phyloP scores from a whole-genome alignment of 345 rosid genomes.

The Euphorbia peplus region DNA sequence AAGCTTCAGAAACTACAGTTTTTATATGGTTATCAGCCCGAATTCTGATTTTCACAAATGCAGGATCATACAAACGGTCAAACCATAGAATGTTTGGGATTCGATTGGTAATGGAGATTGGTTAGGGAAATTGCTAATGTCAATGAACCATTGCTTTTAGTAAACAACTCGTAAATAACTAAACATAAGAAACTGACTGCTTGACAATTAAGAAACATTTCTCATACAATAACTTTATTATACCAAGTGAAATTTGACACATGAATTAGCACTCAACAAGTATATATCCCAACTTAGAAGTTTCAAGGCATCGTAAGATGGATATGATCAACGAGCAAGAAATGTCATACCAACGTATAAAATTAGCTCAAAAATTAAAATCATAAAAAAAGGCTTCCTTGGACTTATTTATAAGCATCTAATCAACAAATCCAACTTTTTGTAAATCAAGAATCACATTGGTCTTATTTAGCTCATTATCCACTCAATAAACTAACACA shows the following conservation, averaged over 20 bases:
- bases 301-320: background rate
- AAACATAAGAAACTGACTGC: background rate
- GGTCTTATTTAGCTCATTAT: background rate
- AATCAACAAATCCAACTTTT: background rate
- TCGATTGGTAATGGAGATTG: background rate
- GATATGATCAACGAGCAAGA: background rate
- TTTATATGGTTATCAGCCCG: background rate
- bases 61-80: background rate
- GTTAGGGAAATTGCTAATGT: background rate
- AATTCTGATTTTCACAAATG: too few relatives aligned
- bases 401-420: background rate
- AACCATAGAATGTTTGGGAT: background rate
- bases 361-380: too few relatives aligned
- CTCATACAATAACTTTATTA: background rate
- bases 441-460: conserved; percentile 2
- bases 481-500: background rate
- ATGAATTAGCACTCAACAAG: background rate
- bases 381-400: too few relatives aligned
- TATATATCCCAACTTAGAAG: too few relatives aligned
- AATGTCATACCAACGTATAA: too few relatives aligned
- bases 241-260: background rate
- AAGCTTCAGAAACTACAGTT: background rate
- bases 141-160: background rate
- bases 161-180: background rate
- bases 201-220: background rate